These are phyloP conservation scores for Odonthalia washingtoniensis DNA, from an alignment of 31 red algal genomes.

Conservation along the genomic window DNA sequence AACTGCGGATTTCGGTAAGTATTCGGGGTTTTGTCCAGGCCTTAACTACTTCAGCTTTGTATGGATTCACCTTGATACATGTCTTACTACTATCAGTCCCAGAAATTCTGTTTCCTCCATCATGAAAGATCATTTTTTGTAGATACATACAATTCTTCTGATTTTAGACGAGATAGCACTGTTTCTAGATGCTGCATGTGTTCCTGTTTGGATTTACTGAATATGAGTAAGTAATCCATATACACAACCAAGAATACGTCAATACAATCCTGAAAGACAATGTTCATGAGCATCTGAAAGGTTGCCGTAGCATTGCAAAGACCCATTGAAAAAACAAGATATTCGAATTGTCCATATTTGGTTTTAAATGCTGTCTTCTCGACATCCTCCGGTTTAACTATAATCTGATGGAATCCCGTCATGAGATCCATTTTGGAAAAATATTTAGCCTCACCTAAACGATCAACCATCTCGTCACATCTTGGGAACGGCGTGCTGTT, in stretches of 20 bases:
- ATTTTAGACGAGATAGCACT: neutral
- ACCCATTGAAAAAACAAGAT: neutral
- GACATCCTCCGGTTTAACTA: neutral
- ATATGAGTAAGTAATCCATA: neutral
- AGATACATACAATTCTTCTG: neutral
- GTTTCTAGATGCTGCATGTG: neutral
- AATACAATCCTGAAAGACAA: neutral
- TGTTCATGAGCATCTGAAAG: constrained; percentile 2
- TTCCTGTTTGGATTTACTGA: neutral
- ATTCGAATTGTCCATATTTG: constrained; percentile 21
- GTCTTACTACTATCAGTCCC: neutral
- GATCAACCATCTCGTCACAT: neutral
- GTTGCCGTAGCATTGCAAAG: neutral
- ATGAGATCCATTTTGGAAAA: constrained; percentile 1
- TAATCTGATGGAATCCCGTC: constrained; percentile 13
- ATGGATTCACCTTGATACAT: neutral
- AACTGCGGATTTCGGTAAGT: neutral
- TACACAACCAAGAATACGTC: neutral
- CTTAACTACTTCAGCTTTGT: neutral
- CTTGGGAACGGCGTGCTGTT: neutral
- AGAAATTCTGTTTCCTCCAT: constrained; percentile 8
- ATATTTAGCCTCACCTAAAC: neutral
- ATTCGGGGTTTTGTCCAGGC: neutral
- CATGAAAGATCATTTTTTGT: neutral
- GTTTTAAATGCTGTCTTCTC: constrained; percentile 26